A percentile compares a stretch with the other conserved stretches of the same genome.
Conservation (phyloP, 2,329 filamentous ascomycete species). For the Pestalotiopsis sp. region DNA sequence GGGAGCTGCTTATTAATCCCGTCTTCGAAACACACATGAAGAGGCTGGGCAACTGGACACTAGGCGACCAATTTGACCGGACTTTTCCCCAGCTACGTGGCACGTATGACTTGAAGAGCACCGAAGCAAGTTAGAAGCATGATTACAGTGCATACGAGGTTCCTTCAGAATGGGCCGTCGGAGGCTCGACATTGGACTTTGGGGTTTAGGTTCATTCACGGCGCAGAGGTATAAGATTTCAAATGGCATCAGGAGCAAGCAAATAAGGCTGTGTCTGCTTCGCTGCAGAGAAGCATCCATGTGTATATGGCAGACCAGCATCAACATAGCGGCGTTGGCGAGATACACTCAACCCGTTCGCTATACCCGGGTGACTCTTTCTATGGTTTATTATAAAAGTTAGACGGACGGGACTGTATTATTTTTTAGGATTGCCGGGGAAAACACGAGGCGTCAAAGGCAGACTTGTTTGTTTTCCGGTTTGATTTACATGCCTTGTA, state of each 20-base stretch:
- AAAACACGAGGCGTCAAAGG: too few species aligned
- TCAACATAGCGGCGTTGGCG: neutral
- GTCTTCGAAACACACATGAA: constrained; percentile 82
- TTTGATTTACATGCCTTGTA: too few species aligned
- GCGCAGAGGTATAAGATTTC: neutral
- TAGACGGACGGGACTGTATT: neutral
- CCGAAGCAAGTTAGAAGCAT: neutral
- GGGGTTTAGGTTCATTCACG: too few species aligned
- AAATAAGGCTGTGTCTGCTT: neutral
- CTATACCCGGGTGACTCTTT: neutral
- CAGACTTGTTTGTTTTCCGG: too few species aligned
- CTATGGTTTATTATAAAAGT: neutral
- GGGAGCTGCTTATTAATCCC: constrained; percentile 78
- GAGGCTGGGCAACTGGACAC: constrained; percentile 77
- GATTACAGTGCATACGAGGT: neutral
- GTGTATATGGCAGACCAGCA: neutral
- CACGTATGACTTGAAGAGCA: constrained; percentile 39
- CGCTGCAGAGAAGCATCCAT: neutral
- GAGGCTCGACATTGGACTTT: too few species aligned
- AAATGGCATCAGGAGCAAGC: neutral
- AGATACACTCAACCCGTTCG: neutral
- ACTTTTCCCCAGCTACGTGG: constrained; percentile 61
- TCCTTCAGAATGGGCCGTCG: neutral
- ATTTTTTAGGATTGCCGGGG: too few species aligned
- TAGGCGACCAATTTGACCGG: constrained; percentile 69